phyloP scores from a whole-genome alignment of 768 basidiomycete species.

The Suillus weaverae region DNA sequence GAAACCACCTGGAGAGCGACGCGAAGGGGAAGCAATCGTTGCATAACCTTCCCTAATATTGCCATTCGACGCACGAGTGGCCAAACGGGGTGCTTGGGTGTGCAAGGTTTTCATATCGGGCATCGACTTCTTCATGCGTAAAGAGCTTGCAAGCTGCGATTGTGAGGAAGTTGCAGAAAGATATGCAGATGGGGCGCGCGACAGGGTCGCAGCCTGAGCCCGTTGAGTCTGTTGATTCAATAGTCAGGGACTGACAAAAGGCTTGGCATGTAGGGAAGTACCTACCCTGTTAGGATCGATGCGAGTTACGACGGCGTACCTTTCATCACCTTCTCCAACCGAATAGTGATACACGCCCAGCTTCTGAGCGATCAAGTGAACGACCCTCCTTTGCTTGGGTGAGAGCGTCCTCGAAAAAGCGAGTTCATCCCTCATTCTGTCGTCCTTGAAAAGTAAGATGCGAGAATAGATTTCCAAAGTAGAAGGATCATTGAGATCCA shows the following conservation, averaged over 20 bases:
- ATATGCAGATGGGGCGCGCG: slow-evolving; percentile 81
- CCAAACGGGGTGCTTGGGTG: slow-evolving; percentile 74
- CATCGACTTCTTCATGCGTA: slow-evolving; percentile 98
- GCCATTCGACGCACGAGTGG: slow-evolving; percentile 80
- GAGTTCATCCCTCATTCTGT: slow-evolving; percentile 94
- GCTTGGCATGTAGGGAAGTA: slow-evolving; percentile 18
- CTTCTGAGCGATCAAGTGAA: slow-evolving; percentile 96
- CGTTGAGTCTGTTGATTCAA: slow-evolving; percentile 25
- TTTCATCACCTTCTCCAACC: slow-evolving; percentile 88
- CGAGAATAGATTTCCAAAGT: slow-evolving; percentile 97
- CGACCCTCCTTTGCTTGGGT: slow-evolving; percentile 85
- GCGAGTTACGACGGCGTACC: slow-evolving; percentile 92
- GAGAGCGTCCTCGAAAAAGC: slow-evolving; percentile 89
- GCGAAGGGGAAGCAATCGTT: slow-evolving; percentile 81
- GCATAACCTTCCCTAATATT: slow-evolving; percentile 87
- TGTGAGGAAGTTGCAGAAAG: slow-evolving; percentile 53
- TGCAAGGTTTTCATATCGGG: slow-evolving; percentile 93
- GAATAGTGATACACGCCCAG: slow-evolving; percentile 94
- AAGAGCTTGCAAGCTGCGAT: slow-evolving; percentile 47
- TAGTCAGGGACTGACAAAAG: slow-evolving; percentile 8
- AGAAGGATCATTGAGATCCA: slow-evolving; percentile 94
- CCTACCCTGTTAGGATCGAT: slow-evolving; percentile 81
- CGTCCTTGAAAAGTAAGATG: slow-evolving; percentile 95
- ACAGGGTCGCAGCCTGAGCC: slow-evolving; percentile 60
- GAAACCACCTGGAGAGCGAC: slow-evolving; percentile 72